Evolutionary conservation across 176 grass and related monocot genomes (phyloP).

Genomic region (Pontederia paniculata): DNA sequence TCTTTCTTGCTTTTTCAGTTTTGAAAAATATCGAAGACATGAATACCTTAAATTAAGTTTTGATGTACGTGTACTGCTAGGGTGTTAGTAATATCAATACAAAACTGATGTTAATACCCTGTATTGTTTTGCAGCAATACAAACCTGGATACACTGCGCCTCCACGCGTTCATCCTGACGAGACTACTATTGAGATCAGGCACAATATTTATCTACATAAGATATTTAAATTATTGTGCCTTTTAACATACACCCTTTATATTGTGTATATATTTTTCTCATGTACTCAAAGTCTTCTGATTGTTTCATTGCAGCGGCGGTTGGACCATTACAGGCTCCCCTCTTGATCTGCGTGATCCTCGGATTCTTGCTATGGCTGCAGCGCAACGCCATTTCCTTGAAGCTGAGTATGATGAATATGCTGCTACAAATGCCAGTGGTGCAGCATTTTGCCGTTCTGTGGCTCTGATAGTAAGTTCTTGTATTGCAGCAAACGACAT

Average conservation of each 20-base stretch:
- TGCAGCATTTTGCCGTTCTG: conserved; percentile 86
- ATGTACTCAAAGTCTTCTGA: too few relatives aligned
- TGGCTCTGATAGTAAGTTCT: conserved; percentile 68
- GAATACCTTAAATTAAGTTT: background rate
- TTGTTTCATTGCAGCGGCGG: conserved; percentile 41
- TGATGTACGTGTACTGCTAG: background rate
- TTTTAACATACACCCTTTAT: too few relatives aligned
- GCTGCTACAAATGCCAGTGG: conserved; percentile 51
- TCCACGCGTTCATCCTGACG: conserved; percentile 45
- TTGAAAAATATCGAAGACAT: too few relatives aligned
- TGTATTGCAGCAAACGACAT: background rate
- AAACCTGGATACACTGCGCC: conserved; percentile 74
- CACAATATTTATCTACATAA: conserved; percentile 11
- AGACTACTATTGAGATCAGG: conserved; percentile 88
- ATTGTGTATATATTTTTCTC: too few relatives aligned
- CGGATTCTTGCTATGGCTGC: conserved; percentile 68
- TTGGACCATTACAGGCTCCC: conserved; percentile 67
- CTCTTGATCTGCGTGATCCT: conserved; percentile 61
- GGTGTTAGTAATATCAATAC: too few relatives aligned
- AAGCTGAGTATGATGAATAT: conserved; percentile 86
- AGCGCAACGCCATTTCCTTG: conserved; percentile 51
- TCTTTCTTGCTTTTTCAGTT: too few relatives aligned
- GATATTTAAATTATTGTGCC: too few relatives aligned
- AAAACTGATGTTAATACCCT: background rate
- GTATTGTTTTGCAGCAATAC: conserved; percentile 48